Percentiles rank a stretch among this genome's conserved stretches.
Evolutionary conservation across 2,329 filamentous ascomycete genomes (phyloP).

Genomic region (Stemphylium beticola): DNA sequence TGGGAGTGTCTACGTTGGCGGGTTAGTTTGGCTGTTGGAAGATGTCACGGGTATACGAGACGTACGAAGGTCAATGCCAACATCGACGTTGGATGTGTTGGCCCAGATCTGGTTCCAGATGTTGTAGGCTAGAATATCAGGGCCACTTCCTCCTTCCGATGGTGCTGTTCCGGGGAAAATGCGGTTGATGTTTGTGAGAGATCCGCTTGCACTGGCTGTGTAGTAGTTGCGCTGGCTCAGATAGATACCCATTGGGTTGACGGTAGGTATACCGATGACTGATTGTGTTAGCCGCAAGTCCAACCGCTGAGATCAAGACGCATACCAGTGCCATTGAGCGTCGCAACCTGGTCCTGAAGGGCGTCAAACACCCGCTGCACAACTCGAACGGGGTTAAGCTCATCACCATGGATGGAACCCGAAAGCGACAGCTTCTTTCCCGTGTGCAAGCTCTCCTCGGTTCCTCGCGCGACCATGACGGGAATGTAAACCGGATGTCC

Average conservation of each 20-base stretch:
- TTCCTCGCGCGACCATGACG: constrained; percentile 48
- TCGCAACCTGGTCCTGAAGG: constrained; percentile 34
- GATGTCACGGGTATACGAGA: not conserved
- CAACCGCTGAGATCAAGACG: not conserved
- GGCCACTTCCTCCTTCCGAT: constrained; percentile 32
- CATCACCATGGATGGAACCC: constrained; percentile 49
- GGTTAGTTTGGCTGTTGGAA: not conserved
- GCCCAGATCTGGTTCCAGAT: constrained; percentile 51
- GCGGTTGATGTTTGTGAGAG: constrained; percentile 46
- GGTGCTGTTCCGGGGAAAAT: constrained; percentile 41
- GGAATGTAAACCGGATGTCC: constrained; percentile 48
- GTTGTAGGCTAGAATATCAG: constrained; percentile 40
- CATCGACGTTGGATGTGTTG: constrained; percentile 48
- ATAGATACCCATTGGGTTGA: constrained; percentile 50
- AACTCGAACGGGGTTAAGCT: constrained; percentile 48
- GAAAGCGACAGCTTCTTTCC: constrained; percentile 49
- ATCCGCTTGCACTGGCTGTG: constrained; percentile 37
- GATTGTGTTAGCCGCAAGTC: constrained; percentile 13
- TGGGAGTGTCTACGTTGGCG: constrained; percentile 38
- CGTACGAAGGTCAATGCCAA: constrained; percentile 47
- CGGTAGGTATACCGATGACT: constrained; percentile 49
- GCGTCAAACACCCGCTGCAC: constrained; percentile 47
- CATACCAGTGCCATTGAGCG: constrained; percentile 47
- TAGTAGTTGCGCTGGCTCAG: constrained; percentile 50
- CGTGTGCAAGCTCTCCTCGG: constrained; percentile 42